phyloP scores from a whole-genome alignment of 768 basidiomycete species.

The Russula sp. region DNA sequence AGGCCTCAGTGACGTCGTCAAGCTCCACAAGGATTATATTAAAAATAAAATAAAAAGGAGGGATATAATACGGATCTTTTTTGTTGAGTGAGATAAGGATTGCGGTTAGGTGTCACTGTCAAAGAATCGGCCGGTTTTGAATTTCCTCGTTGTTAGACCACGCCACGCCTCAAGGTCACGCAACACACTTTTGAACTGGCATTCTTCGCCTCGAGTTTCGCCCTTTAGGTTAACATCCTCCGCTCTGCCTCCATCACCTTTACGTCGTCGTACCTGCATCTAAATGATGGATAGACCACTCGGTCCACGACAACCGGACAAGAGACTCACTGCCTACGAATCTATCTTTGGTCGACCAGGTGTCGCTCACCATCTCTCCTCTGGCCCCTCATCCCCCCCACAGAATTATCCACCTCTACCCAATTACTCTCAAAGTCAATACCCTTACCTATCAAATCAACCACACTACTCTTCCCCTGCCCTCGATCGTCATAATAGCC shows the following conservation, averaged over 20 bases:
- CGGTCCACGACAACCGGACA: conserved; percentile 61
- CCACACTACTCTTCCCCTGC: conserved; percentile 30
- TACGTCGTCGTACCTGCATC: not conserved
- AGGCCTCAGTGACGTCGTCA: not conserved
- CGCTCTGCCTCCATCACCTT: conserved; percentile 4
- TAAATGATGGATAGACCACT: conserved; percentile 45
- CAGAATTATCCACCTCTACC: conserved; percentile 21
- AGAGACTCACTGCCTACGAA: conserved; percentile 77
- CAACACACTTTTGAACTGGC: not conserved
- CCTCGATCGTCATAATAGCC: conserved; percentile 39
- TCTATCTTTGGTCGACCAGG: conserved; percentile 81
- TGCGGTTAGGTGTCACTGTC: not conserved
- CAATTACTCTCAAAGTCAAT: conserved; percentile 27
- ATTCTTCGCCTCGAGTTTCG: not conserved
- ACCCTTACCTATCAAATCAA: conserved; percentile 38
- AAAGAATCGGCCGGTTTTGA: no score
- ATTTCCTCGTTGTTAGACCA: conserved; percentile 6
- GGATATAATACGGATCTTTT: no score
- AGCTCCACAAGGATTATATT: not conserved
- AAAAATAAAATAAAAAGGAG: not conserved
- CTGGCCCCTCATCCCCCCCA: conserved; percentile 23
- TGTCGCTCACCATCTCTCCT: conserved; percentile 42
- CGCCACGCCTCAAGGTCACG: not conserved
- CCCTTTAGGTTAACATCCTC: not conserved
- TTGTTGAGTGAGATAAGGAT: not conserved